Percentiles rank a stretch among this genome's conserved stretches.
Conservation (phyloP, 1,139 yeast species). For the Scheffersomyces cryptocercus region DNA sequence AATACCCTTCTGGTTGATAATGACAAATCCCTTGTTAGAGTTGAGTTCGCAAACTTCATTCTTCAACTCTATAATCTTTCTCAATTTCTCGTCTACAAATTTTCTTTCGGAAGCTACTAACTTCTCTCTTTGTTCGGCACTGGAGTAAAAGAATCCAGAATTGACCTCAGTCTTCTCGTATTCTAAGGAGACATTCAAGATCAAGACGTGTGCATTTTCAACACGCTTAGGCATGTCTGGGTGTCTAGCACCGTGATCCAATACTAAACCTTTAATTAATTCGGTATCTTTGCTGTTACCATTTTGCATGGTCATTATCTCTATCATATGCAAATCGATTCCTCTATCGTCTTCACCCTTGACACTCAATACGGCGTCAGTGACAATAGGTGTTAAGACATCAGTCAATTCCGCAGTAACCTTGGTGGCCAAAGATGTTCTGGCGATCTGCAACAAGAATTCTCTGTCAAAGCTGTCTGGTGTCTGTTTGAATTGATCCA, state of each 20-base stretch:
- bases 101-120: constrained; percentile 90
- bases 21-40: constrained; percentile 79
- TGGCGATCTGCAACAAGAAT: constrained; percentile 85
- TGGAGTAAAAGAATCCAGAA: constrained; percentile 91
- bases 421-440: constrained; percentile 86
- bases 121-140: constrained; percentile 95
- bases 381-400: constrained; percentile 87
- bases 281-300: constrained; percentile 82
- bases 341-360: constrained; percentile 49
- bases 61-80: constrained; percentile 88
- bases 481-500: constrained; percentile 61
- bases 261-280: constrained; percentile 83
- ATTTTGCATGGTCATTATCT: constrained; percentile 97
- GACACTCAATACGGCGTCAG: constrained; percentile 91
- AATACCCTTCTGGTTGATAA: constrained; percentile 97
- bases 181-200: constrained; percentile 90
- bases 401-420: constrained; percentile 75
- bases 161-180: constrained; percentile 98
- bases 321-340: constrained; percentile 94
- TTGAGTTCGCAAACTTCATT: constrained; percentile 85
- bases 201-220: constrained; percentile 80
- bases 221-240: constrained; percentile 97
- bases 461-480: constrained; percentile 70
- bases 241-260: constrained; percentile 98
- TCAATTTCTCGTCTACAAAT: constrained; percentile 92